A percentile compares a stretch with the other conserved stretches of the same genome.
Evolutionary conservation across 2,329 filamentous ascomycete species (phyloP).

Genomic region (Elsinoe perseae): DNA sequence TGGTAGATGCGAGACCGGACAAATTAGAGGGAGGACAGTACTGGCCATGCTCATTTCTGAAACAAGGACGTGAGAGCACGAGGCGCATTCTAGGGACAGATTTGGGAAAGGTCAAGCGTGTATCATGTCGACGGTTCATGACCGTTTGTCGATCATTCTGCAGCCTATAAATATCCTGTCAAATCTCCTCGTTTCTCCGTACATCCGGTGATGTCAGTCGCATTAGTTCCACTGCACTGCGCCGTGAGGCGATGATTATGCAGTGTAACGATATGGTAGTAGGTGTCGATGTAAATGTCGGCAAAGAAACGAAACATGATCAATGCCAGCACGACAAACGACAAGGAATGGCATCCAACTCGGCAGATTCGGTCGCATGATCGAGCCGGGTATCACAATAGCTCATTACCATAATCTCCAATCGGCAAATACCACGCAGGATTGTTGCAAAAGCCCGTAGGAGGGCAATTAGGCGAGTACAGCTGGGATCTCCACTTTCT

Average conservation of each 20-base stretch:
- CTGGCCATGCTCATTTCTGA: slow-evolving; percentile 11
- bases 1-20: slow-evolving; percentile 8
- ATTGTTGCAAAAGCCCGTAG: not conserved
- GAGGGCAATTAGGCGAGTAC: not conserved
- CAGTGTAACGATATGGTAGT: not conserved
- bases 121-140: slow-evolving; percentile 6
- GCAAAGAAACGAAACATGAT: not conserved
- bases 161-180: slow-evolving; percentile 12
- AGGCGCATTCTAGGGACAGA: not conserved
- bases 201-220: not conserved
- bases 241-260: not conserved
- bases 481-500: not conserved
- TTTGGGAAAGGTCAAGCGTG: not conserved
- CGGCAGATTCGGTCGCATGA: not conserved
- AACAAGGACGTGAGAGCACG: slow-evolving; percentile 7
- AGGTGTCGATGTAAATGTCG: slow-evolving; percentile 6
- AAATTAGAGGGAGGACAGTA: slow-evolving; percentile 11
- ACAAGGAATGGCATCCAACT: not conserved
- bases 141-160: slow-evolving; percentile 7
- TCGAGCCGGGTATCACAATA: not conserved
- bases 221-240: not conserved
- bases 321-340: not conserved
- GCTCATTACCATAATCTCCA: not conserved
- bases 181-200: slow-evolving; percentile 1
- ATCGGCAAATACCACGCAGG: not conserved